Evolutionary conservation across 805 yeast genomes (phyloP).

Genomic region (Candida caryicola): DNA sequence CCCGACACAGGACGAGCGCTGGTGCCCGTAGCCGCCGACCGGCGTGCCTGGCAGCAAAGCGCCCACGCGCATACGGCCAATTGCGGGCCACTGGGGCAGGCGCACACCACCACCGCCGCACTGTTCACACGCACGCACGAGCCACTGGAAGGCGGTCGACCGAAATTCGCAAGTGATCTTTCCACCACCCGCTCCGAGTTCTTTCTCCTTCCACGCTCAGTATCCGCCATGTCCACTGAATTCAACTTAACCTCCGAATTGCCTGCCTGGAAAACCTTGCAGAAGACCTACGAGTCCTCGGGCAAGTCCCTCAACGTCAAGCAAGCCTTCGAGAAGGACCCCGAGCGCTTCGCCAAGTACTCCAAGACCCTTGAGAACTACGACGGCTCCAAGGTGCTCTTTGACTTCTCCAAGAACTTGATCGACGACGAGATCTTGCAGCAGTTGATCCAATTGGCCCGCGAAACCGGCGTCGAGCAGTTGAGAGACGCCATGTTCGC

Average conservation of each 20-base stretch:
- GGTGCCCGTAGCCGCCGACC: too few relatives aligned
- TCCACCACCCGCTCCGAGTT: too few relatives aligned
- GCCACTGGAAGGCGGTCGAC: too few relatives aligned
- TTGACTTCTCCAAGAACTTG: slow-evolving; percentile 94
- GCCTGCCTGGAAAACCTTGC: slow-evolving; percentile 81
- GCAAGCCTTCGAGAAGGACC: slow-evolving; percentile 74
- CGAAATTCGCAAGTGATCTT: too few relatives aligned
- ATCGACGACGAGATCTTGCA: slow-evolving; percentile 78
- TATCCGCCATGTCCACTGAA: slow-evolving; percentile 16
- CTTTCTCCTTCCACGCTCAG: too few relatives aligned
- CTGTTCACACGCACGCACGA: too few relatives aligned
- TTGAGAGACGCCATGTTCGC: slow-evolving; percentile 89
- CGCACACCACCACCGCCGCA: too few relatives aligned
- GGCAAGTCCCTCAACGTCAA: slow-evolving; percentile 73
- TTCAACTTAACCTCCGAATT: slow-evolving; percentile 68
- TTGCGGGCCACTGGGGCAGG: too few relatives aligned
- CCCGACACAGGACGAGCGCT: too few relatives aligned
- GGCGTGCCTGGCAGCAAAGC: too few relatives aligned
- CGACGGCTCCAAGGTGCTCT: slow-evolving; percentile 85
- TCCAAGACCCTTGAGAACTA: slow-evolving; percentile 76
- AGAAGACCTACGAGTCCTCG: slow-evolving; percentile 61
- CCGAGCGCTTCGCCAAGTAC: slow-evolving; percentile 70
- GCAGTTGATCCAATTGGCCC: slow-evolving; percentile 73
- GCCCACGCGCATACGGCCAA: too few relatives aligned
- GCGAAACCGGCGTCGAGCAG: slow-evolving; percentile 82